Evolutionary conservation across 805 yeast species (phyloP), one percentile per base, ranked within the genome.

Genomic region (Wickerhamomyces rabaulensis): DNA sequence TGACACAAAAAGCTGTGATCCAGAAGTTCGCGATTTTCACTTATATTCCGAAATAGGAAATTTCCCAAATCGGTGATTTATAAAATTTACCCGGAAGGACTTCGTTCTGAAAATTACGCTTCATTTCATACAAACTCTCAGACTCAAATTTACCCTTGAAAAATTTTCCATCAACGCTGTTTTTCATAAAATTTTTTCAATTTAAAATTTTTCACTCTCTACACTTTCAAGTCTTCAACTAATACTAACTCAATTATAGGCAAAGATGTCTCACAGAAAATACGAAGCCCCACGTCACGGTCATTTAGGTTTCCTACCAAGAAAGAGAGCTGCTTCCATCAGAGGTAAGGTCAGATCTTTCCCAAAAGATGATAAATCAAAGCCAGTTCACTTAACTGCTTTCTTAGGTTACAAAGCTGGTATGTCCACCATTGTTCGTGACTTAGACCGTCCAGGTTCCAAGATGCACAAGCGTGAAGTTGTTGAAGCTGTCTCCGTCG

Each of bases 221-320:
- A 17, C 31, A 23, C 8, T 44, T 49, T 36, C 27, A n/a, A 42
- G 41, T 46, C 54, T 54, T 54, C 58, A 57, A 44, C 57, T 51
- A 48, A 47, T 55, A 51, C 52, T 44, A 49, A 46, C 51, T 42
- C 52, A 52, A 51, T 25, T 36, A 36, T 20, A 36, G 46, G 44
- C 53, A 55, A 66, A 56, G 55, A 94, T 94, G 99, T 94, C 99
- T 75, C 99, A 94, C 94, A 89, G 99, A 87, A 94, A 94, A 86
- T 94, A 72, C 94, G 98, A 94, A 88, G 95, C 94, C 68, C 99
- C 99, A 83, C 90, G 99, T 83, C 98, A 94, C 91, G 99, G 99
- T 78, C 92, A 96, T 76, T 82, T 94, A 75, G 99, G 98, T 72
- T 94, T 90, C 96, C 82, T 86, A 68, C 99, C 99, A 86, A 90